Percentiles rank a stretch among this genome's conserved stretches.
Evolutionary conservation across 2,329 filamentous ascomycete genomes (phyloP).

Genomic region (Fusarium camptoceras): DNA sequence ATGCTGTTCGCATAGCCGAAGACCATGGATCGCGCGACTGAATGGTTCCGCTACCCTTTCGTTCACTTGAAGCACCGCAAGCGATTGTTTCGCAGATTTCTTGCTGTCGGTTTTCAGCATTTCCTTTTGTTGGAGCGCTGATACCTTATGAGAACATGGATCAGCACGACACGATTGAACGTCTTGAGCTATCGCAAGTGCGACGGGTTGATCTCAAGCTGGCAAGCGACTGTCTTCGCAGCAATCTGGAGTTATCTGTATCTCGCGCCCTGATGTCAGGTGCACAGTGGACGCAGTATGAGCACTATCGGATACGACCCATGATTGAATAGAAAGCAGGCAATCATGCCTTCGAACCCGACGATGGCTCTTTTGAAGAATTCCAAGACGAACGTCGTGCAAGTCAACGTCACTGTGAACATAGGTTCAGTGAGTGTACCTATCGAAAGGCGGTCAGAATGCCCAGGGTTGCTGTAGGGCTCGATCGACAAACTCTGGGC

Average conservation of each 20-base stretch:
- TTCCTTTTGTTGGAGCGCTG: background rate
- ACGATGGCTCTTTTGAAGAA: background rate
- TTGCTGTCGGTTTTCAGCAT: background rate
- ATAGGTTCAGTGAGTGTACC: background rate
- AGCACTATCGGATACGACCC: background rate
- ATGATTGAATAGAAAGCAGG: background rate
- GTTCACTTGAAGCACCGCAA: background rate
- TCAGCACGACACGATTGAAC: background rate
- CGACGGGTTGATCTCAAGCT: background rate
- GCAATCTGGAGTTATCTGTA: background rate
- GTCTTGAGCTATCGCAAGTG: conserved; percentile 1
- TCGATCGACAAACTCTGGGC: background rate
- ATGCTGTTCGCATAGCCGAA: background rate
- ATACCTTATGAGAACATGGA: background rate
- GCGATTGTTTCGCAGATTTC: background rate
- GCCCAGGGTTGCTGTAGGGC: background rate
- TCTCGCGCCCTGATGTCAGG: background rate
- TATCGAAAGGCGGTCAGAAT: conserved; percentile 19
- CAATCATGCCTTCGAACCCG: background rate
- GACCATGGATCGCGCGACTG: background rate
- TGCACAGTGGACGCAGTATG: background rate
- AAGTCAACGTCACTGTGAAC: background rate
- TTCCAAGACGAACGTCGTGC: background rate
- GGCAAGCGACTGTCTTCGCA: background rate
- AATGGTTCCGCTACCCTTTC: background rate